phyloP scores from a whole-genome alignment of 2,329 filamentous ascomycete genomes.

The Exophiala mesophila region DNA sequence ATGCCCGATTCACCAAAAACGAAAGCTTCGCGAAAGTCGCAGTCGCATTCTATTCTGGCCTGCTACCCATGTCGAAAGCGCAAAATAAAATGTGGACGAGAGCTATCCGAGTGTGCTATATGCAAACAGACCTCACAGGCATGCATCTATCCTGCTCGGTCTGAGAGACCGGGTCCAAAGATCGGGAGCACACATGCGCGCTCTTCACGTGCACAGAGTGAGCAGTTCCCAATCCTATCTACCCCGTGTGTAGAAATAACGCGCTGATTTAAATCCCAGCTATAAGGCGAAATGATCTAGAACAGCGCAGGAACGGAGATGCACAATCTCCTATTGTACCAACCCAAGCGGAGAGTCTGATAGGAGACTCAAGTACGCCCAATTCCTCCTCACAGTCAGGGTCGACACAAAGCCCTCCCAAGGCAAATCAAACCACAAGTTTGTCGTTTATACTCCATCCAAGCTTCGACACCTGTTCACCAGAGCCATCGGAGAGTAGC shows the following conservation, averaged over 20 bases:
- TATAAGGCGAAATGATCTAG: too few relatives aligned
- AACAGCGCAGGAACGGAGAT: too few relatives aligned
- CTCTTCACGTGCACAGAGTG: too few relatives aligned
- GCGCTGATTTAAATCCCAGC: too few relatives aligned
- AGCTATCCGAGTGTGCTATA: conserved; percentile 10
- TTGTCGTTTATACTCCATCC: conserved; percentile 11
- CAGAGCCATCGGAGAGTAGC: neutral
- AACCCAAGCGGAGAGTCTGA: too few relatives aligned
- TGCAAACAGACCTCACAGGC: conserved; percentile 6
- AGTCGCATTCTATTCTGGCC: conserved; percentile 5
- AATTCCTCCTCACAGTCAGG: neutral
- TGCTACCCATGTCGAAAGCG: conserved; percentile 14
- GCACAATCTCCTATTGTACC: too few relatives aligned
- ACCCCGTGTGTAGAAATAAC: too few relatives aligned
- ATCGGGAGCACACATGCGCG: conserved; percentile 25
- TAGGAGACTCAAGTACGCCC: too few relatives aligned
- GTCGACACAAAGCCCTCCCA: conserved; percentile 1
- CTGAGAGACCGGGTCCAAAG: conserved; percentile 17
- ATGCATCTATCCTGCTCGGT: conserved; percentile 14
- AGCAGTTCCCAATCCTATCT: too few relatives aligned
- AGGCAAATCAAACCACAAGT: conserved; percentile 1
- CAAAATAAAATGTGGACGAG: conserved; percentile 16
- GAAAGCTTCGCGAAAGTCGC: too few relatives aligned
- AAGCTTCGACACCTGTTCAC: conserved; percentile 8
- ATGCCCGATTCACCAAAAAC: too few relatives aligned